Percentiles rank a stretch among this genome's conserved stretches.
Evolutionary conservation across 2,329 filamentous ascomycete genomes (phyloP).

Genomic region (Atkinsonella hypoxylon): DNA sequence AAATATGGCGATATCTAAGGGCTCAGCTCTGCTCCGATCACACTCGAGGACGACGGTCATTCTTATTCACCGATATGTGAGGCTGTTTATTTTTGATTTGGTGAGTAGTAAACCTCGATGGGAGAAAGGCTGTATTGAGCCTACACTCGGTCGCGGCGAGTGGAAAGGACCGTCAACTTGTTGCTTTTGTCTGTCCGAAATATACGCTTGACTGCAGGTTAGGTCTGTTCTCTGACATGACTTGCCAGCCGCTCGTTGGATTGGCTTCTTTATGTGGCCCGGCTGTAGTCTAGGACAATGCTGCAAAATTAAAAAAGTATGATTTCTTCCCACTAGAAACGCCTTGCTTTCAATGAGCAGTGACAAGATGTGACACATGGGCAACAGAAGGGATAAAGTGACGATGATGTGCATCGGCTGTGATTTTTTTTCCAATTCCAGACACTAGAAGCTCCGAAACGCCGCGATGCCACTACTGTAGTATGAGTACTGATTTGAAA

Average conservation of each 20-base stretch:
- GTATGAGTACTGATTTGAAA: not conserved
- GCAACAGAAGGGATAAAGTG: not conserved
- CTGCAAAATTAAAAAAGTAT: conserved; percentile 3
- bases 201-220: conserved; percentile 19
- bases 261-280: conserved; percentile 17
- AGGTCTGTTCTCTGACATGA: conserved; percentile 13
- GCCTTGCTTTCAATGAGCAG: not conserved
- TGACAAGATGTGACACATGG: not conserved
- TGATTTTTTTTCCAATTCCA: no score
- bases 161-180: conserved; percentile 3
- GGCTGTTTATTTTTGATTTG: conserved; percentile 11
- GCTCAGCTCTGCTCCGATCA: conserved; percentile 18
- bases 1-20: conserved; percentile 18
- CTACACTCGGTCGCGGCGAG: conserved; percentile 4
- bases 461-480: no score
- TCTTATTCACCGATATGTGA: conserved; percentile 18
- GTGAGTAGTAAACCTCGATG: conserved; percentile 1
- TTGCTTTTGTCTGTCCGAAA: conserved; percentile 10
- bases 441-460: not conserved
- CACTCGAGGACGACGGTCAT: conserved; percentile 12
- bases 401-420: no score
- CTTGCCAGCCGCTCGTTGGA: conserved; percentile 23
- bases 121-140: conserved; percentile 2
- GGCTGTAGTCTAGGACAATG: conserved; percentile 23
- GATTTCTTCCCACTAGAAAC: not conserved